A percentile compares a stretch with the other conserved stretches of the same genome.
phyloP scores from a whole-genome alignment of 164 flowering plant genomes.

The Vitis vinifera region ASM3070453v1 NC_081811.1:16138001-16138500 shows the following conservation, averaged over 20 bases:
- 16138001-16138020: constrained; percentile 25
- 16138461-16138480: constrained; percentile 43
- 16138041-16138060: constrained; percentile 7
- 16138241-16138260: not conserved
- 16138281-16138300: constrained; percentile 22
- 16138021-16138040: constrained; percentile 17
- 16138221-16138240: constrained; percentile 1
- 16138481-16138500: constrained; percentile 16
- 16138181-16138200: no score
- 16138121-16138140: not conserved
- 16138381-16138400: constrained; percentile 2
- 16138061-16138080: not conserved
- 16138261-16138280: constrained; percentile 6
- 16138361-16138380: constrained; percentile 3
- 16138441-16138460: constrained; percentile 73
- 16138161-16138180: not conserved
- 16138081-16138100: not conserved
- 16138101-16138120: not conserved
- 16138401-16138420: constrained; percentile 5
- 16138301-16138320: constrained; percentile 18
- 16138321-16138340: constrained; percentile 18
- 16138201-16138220: not conserved
- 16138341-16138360: not conserved
- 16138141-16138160: not conserved
- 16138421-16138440: constrained; percentile 80